Evolutionary conservation across 306 rosid genomes (phyloP).

Genomic region (Dicorynia guianensis): DNA sequence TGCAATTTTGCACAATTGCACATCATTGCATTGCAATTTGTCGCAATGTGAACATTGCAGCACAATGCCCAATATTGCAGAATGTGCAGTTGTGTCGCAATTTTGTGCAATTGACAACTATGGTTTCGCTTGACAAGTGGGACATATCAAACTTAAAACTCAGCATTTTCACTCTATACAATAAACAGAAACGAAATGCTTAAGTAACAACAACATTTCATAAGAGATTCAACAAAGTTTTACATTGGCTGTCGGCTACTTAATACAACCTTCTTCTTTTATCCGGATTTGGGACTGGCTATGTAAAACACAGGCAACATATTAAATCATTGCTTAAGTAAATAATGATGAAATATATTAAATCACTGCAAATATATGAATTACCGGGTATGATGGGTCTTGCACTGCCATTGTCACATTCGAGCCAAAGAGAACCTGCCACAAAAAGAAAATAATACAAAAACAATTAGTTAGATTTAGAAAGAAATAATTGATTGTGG

Average conservation of each 20-base stretch:
- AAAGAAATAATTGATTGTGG: neutral
- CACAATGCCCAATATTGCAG: too few relatives aligned
- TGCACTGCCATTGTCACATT: conserved; percentile 73
- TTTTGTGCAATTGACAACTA: too few relatives aligned
- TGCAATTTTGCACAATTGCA: too few relatives aligned
- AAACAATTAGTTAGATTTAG: conserved; percentile 18
- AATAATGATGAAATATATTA: conserved; percentile 6
- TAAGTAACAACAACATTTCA: too few relatives aligned
- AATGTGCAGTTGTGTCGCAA: too few relatives aligned
- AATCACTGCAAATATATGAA: conserved; percentile 16
- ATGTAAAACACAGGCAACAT: too few relatives aligned
- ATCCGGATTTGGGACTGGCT: too few relatives aligned
- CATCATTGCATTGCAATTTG: too few relatives aligned
- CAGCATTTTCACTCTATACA: conserved; percentile 5
- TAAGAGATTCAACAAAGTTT: too few relatives aligned
- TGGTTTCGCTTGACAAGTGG: neutral
- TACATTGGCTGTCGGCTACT: too few relatives aligned
- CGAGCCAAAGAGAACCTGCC: conserved; percentile 69
- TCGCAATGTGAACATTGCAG: too few relatives aligned
- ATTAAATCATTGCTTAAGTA: conserved; percentile 25
- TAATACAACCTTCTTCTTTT: too few relatives aligned
- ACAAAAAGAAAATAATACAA: conserved; percentile 21
- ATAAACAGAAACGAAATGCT: conserved; percentile 29
- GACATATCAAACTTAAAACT: conserved; percentile 11
- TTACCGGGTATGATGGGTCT: conserved; percentile 84